Base-by-base conservation (phyloP, 2,329 filamentous ascomycete species). In the Pseudophaeomoniella oleicola region DNA sequence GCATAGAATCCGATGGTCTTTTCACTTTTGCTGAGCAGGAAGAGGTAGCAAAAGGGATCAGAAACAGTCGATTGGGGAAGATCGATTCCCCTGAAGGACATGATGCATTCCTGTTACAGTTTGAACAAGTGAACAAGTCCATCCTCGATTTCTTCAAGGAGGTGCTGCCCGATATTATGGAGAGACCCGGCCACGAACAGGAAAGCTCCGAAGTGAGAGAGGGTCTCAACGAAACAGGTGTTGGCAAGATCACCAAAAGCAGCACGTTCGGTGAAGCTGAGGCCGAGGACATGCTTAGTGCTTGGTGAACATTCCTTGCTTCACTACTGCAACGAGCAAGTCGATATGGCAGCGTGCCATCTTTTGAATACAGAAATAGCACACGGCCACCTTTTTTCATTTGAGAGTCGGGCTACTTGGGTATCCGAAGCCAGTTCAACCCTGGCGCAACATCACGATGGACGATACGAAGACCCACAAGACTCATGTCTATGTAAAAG, bases 11-110 rank as follows among this genome's bases (percentile, higher is more conserved):
- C 37, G 90, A 98, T 50, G 90, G 90, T 0, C 72, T 98, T 1
- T 98, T 98, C 57, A 96, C 88, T 0, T 96, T 94, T 57, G 86
- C 86, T 4, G 90, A 98, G 62, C 90, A 98, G 62, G 70, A 94
- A 56, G 86, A 96, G 60, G 65, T 98, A 37, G 90, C 88, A 0
- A 72, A 77, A 22, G 75, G 81, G 40, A 85, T 96, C 43, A 79
- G 78, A 3, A 67, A 88, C 48, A 78, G 83, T 1, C 72, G 74
- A 9, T 63, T 98, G 16, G 78, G 85, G 57, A 84, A 78, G 33
- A 98, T 98, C 41, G 85, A 96, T 50, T 92, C 82, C 42, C 81
- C 85, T 0, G 90, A 98, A 54, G 90, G 90, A 1, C 90, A 98
- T 50, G 90, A 98, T 57, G 90, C 90, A 0, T 98, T 98, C 57